Conservation (phyloP, 352 stramenopile genomes). For the Aphanomyces astaci region DNA sequence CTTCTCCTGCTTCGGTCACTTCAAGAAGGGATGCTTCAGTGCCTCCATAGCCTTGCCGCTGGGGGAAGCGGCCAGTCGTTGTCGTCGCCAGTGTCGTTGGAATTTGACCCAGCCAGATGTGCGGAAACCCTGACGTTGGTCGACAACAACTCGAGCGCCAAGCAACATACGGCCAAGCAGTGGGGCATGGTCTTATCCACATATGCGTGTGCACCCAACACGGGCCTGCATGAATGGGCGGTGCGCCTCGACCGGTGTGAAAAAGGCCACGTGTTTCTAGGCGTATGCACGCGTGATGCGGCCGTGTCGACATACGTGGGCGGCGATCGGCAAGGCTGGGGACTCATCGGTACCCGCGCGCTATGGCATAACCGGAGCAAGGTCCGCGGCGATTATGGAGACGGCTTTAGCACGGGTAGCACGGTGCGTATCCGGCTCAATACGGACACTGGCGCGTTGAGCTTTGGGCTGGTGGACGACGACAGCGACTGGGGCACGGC, state of each 20-base stretch:
- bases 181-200: conserved; percentile 87
- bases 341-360: conserved; percentile 79
- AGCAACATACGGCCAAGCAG: conserved; percentile 86
- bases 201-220: conserved; percentile 74
- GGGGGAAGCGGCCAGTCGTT: conserved; percentile 29
- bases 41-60: conserved; percentile 58
- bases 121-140: conserved; percentile 85
- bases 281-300: conserved; percentile 77
- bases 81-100: conserved; percentile 48
- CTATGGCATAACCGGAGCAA: conserved; percentile 87
- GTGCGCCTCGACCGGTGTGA: conserved; percentile 82
- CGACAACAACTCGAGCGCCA: conserved; percentile 73
- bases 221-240: conserved; percentile 80
- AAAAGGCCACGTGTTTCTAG: conserved; percentile 86
- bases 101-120: conserved; percentile 80
- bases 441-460: conserved; percentile 78
- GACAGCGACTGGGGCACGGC: conserved; percentile 85
- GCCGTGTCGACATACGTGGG: conserved; percentile 84
- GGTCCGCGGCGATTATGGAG: conserved; percentile 80
- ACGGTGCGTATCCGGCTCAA: conserved; percentile 76
- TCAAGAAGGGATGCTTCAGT: conserved; percentile 80
- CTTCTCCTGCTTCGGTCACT: conserved; percentile 65
- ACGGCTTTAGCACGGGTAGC: conserved; percentile 82
- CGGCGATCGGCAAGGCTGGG: conserved; percentile 83
- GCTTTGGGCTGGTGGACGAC: conserved; percentile 61